A percentile compares a stretch with the other conserved stretches of the same genome.
These are phyloP conservation scores for Pyricularia sp. DNA, from an alignment of 2,329 filamentous ascomycete genomes.

Conservation along the genomic window DNA sequence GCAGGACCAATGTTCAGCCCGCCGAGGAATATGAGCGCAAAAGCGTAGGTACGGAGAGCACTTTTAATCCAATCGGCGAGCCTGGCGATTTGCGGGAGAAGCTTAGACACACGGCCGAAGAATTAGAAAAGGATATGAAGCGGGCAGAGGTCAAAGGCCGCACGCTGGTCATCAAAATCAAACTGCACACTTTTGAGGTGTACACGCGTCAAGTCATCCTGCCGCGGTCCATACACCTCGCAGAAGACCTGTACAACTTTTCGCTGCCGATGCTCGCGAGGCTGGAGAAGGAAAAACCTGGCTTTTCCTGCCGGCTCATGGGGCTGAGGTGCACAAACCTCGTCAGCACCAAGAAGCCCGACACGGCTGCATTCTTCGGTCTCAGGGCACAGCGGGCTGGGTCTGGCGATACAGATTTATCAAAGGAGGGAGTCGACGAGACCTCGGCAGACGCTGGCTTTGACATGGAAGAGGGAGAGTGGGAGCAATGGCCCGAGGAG, in stretches of 20 bases:
- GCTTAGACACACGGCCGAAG: conserved; percentile 66
- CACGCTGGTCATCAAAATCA: conserved; percentile 86
- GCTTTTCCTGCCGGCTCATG: conserved; percentile 71
- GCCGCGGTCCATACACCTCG: conserved; percentile 56
- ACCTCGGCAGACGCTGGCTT: not conserved
- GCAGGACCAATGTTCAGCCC: conserved; percentile 72
- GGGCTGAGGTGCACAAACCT: conserved; percentile 81
- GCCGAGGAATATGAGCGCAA: conserved; percentile 85
- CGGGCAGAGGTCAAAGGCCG: conserved; percentile 74
- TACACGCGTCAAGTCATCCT: conserved; percentile 68
- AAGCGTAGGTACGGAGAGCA: conserved; percentile 86
- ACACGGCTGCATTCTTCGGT: conserved; percentile 70
- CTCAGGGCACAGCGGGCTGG: conserved; percentile 25
- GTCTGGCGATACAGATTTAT: conserved; percentile 10
- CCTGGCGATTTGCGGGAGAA: conserved; percentile 59
- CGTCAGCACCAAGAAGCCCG: conserved; percentile 70
- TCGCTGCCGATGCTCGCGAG: conserved; percentile 73
- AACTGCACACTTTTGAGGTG: conserved; percentile 88
- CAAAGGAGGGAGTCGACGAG: conserved; percentile 1
- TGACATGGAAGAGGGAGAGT: not conserved
- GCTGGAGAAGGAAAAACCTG: conserved; percentile 69
- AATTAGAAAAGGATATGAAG: conserved; percentile 73
- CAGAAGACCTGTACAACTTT: conserved; percentile 74
- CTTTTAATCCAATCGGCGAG: conserved; percentile 69
- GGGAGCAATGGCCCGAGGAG: not conserved